These are phyloP conservation scores for Avena insularis DNA, from an alignment of 176 grass and related monocot genomes.

Conservation along the genomic window DNA sequence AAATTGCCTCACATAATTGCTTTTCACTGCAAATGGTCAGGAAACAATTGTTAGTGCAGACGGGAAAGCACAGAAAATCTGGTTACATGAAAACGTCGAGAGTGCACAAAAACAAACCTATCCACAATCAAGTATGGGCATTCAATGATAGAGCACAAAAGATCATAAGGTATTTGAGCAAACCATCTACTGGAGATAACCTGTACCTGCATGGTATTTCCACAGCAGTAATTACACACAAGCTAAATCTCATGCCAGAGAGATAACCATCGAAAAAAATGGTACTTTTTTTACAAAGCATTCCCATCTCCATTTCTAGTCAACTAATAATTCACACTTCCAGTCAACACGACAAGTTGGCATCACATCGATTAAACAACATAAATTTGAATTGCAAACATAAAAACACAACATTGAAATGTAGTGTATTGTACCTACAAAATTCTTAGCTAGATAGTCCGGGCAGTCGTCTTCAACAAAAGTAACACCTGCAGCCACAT, in stretches of 20 bases:
- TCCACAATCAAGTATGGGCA: slow-evolving; percentile 60
- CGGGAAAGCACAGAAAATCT: slow-evolving; percentile 5
- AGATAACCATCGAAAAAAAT: not conserved
- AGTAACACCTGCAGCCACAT: slow-evolving; percentile 54
- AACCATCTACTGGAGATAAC: slow-evolving; percentile 47
- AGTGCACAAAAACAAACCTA: slow-evolving; percentile 49
- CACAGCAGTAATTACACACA: not conserved
- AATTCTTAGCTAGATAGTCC: slow-evolving; percentile 65
- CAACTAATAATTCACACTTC: not conserved
- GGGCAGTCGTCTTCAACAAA: slow-evolving; percentile 56
- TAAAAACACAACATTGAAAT: slow-evolving; percentile 2
- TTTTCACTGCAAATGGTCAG: slow-evolving; percentile 59
- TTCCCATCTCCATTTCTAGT: not conserved
- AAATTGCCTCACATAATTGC: slow-evolving; percentile 65
- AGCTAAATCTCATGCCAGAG: not conserved
- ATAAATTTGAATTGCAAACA: not conserved
- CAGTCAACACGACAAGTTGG: not conserved
- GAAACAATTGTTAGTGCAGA: slow-evolving; percentile 24
- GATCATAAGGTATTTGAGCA: slow-evolving; percentile 69
- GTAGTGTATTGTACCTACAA: slow-evolving; percentile 64
- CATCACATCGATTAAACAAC: not conserved
- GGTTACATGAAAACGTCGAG: slow-evolving; percentile 1
- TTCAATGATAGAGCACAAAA: slow-evolving; percentile 55
- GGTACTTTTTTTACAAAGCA: not conserved
- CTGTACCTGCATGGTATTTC: slow-evolving; percentile 40